A percentile compares a stretch with the other conserved stretches of the same genome.
Conservation (phyloP, 129 eudicot species). For the Helianthus tuberosus region DNA sequence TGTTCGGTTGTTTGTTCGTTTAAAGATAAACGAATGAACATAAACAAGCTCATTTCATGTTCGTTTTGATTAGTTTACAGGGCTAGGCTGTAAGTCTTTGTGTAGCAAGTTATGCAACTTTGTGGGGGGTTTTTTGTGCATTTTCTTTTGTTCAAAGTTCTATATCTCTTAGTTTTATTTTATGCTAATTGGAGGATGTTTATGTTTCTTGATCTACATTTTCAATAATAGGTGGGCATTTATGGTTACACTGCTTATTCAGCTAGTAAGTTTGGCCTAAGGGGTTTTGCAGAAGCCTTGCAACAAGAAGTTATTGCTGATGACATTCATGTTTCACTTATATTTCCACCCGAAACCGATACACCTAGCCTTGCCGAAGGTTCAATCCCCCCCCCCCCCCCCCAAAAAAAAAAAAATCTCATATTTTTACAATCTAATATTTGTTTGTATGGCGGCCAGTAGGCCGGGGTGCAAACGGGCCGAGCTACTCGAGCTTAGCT, state of each 20-base stretch:
- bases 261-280: constrained; percentile 89
- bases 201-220: constrained; percentile 8
- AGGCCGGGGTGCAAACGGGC: no score
- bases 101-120: no score
- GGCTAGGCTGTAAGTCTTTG: no score
- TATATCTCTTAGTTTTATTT: neutral
- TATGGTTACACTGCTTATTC: constrained; percentile 89
- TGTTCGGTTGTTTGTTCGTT: no score
- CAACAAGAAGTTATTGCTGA: constrained; percentile 79
- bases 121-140: neutral
- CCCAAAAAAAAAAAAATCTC: no score
- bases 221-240: constrained; percentile 65
- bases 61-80: no score
- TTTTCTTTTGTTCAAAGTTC: neutral
- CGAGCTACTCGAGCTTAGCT: no score
- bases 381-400: neutral
- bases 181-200: neutral
- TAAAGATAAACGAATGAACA: no score
- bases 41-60: no score
- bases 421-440: neutral
- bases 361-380: constrained; percentile 75
- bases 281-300: constrained; percentile 86
- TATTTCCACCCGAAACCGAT: constrained; percentile 86
- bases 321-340: constrained; percentile 72
- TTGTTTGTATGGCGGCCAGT: neutral